Percentiles rank a stretch among this genome's conserved stretches.
phyloP scores from a whole-genome alignment of 148 eudicot genomes.

The Diospyros kaki region DNA sequence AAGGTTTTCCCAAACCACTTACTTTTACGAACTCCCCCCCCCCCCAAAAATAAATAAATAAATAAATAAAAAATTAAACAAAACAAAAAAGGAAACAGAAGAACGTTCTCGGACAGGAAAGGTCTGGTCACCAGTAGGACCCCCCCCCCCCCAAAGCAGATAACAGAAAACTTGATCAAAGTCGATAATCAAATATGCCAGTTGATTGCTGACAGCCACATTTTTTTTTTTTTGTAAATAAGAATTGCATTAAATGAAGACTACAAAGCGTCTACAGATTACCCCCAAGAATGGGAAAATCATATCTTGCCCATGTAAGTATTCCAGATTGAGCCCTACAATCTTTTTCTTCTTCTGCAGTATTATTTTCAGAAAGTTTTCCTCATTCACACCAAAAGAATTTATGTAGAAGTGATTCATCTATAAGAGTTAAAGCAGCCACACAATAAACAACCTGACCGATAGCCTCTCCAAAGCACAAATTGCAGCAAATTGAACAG shows the following conservation, averaged over 20 bases:
- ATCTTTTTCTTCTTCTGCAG: neutral
- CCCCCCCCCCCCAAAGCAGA: too few relatives aligned
- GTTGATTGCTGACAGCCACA: too few relatives aligned
- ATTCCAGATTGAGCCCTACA: neutral
- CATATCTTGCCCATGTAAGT: neutral
- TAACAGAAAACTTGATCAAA: too few relatives aligned
- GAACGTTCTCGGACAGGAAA: neutral
- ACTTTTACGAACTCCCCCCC: neutral
- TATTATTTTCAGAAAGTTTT: neutral
- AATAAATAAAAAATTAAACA: too few relatives aligned
- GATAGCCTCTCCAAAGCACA: conserved; percentile 76
- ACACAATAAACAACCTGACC: conserved; percentile 39
- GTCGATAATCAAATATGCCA: too few relatives aligned
- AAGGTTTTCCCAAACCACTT: neutral
- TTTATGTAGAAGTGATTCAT: neutral
- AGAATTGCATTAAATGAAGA: too few relatives aligned
- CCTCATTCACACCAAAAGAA: neutral
- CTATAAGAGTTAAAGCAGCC: neutral
- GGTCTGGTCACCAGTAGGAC: too few relatives aligned
- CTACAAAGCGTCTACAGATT: neutral
- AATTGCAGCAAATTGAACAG: conserved; percentile 48
- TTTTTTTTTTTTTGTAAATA: too few relatives aligned
- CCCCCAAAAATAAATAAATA: neutral
- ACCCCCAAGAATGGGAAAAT: neutral
- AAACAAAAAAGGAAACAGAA: too few relatives aligned